phyloP scores from a whole-genome alignment of 805 yeast species.

The Scheffersomyces spartinae region DNA sequence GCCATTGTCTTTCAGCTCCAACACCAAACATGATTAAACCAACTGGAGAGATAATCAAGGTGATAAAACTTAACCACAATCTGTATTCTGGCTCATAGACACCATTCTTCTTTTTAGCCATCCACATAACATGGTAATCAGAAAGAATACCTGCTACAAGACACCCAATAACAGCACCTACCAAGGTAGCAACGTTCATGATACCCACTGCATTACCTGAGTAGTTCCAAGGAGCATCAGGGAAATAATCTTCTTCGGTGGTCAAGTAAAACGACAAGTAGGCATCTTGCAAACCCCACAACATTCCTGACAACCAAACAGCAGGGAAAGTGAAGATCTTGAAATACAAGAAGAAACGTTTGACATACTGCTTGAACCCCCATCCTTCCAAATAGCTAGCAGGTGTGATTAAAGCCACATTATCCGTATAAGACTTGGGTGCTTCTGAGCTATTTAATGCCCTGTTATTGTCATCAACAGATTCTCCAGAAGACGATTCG shows the following conservation, averaged over 20 bases:
- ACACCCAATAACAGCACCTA: slow-evolving; percentile 60
- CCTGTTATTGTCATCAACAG: no score
- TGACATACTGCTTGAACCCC: slow-evolving; percentile 56
- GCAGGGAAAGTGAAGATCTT: slow-evolving; percentile 56
- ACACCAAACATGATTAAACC: slow-evolving; percentile 58
- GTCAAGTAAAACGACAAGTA: slow-evolving; percentile 66
- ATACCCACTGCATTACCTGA: slow-evolving; percentile 57
- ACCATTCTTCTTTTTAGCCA: slow-evolving; percentile 51
- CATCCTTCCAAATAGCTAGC: slow-evolving; percentile 49
- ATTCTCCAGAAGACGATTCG: no score
- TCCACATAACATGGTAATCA: slow-evolving; percentile 48
- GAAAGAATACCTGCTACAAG: slow-evolving; percentile 49
- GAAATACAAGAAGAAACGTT: slow-evolving; percentile 37
- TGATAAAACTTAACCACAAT: slow-evolving; percentile 42
- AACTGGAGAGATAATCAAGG: slow-evolving; percentile 47
- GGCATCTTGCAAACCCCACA: slow-evolving; percentile 77
- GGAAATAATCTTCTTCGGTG: slow-evolving; percentile 57
- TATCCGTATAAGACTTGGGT: slow-evolving; percentile 31
- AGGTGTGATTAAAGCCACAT: slow-evolving; percentile 39
- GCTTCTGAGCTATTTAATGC: no score
- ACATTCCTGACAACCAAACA: slow-evolving; percentile 51
- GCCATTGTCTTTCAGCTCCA: slow-evolving; percentile 46
- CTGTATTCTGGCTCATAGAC: slow-evolving; percentile 57
- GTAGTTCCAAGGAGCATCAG: slow-evolving; percentile 56
- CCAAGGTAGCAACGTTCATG: slow-evolving; percentile 62